Base-by-base conservation (phyloP, 75 land plant genomes). In the Selaginella tamariscina region DNA sequence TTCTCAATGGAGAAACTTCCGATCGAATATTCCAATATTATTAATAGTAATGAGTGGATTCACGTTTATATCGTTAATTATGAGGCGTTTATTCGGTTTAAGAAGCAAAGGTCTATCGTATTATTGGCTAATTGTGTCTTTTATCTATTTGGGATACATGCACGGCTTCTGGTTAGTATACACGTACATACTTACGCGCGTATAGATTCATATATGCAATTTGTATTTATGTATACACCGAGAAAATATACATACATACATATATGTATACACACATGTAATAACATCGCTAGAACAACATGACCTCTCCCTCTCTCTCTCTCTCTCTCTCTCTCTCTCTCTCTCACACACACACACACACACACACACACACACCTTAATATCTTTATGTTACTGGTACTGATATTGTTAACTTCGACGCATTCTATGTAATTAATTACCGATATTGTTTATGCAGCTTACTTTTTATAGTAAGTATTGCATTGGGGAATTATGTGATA, bases 1-100 rank as follows among this genome's bases (percentile, higher is more conserved):
- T 76, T 72, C 83, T 13, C 97, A 91, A 78, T 91, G 97, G 97
- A 77, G 87, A 68, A 91, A 85, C 55, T 91, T 91, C 54, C 86
- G 89, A 18, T 79, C 73, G 27, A 89, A 86, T 69, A 76, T 91
- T 54, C 87, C 84, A 15, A 79, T 86, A 66, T 78, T 91, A 26
- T 79, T 83, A 1, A 28, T 55, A 56, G 97, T 91, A 1, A 68
- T 91, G 72, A 81, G 64, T 11, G 24, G 74, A 15, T 91, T 84
- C 66, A 67, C 77, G 18, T 11, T 79, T 11, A 2, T 82, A 27
- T 81, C 78, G 64, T 74, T 69, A 68, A 24, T 26, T 8, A 32
- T 79, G 28, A 83, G 82, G 56, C 13, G 69, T 2, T 24, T 13
- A 0, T 82, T 71, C 56, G 27, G 60, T n/a, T 54, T 91, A 5